phyloP scores from a whole-genome alignment of 805 yeast genomes.

The Jamesozyma spencerorum region DNA sequence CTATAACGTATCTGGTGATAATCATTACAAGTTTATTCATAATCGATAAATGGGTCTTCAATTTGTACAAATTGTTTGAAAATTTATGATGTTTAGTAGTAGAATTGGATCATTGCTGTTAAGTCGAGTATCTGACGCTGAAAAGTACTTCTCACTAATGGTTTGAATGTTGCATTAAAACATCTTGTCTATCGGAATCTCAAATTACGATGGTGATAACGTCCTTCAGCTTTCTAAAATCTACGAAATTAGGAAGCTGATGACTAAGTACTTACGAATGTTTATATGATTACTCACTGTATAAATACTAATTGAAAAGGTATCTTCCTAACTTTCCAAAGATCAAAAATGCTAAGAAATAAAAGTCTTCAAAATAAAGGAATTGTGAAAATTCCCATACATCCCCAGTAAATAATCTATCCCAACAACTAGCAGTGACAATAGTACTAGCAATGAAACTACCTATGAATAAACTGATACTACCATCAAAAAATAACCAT shows the following conservation, averaged over 20 bases:
- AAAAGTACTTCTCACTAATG: too few species aligned
- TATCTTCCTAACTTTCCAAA: slow-evolving; percentile 64
- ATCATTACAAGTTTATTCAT: not conserved
- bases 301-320: slow-evolving; percentile 26
- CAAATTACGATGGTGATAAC: too few species aligned
- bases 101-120: too few species aligned
- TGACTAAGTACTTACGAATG: too few species aligned
- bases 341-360: slow-evolving; percentile 54
- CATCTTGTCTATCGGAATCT: too few species aligned
- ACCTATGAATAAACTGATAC: slow-evolving; percentile 45
- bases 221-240: too few species aligned
- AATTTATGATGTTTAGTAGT: too few species aligned
- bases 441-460: slow-evolving; percentile 29
- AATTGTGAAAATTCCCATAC: slow-evolving; percentile 7
- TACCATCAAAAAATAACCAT: slow-evolving; percentile 61
- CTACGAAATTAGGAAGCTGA: too few species aligned
- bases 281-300: too few species aligned
- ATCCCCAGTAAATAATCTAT: slow-evolving; percentile 15
- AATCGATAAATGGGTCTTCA: not conserved
- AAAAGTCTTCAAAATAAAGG: slow-evolving; percentile 37
- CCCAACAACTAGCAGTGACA: slow-evolving; percentile 17
- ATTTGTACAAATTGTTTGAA: slow-evolving; percentile 1
- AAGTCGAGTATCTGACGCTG: too few species aligned
- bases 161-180: too few species aligned
- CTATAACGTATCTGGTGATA: not conserved